Base-by-base conservation (phyloP, 306 rosid genomes). In the Biancaea sappan region DNA sequence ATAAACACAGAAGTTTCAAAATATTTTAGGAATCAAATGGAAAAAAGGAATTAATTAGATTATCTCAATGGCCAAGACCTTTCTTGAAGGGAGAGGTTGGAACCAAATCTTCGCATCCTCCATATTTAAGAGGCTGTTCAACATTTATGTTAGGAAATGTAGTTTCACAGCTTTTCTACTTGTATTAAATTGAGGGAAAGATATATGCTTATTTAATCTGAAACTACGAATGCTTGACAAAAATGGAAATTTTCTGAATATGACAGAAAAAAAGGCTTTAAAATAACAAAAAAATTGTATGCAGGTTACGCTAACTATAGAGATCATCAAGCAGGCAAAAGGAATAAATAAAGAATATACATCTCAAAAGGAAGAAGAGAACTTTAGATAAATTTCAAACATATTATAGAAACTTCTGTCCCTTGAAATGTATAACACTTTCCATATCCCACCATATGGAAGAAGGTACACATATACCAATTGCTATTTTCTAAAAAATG, bases 201-300 rank as follows among this genome's bases (percentile, higher is more conserved):
- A 6, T 43, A n/a, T n/a, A n/a, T n/a, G n/a, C 62, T 31, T 35
- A 74, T 74, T 31, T 29, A 74, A 47, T 41, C 15, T 41, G 16
- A 41, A 41, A 41, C 11, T 41, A 41, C 11, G 47, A 41, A 41
- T 10, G 9, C 28, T 19, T 1, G 19, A 71, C 14, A 40, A 3
- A 56, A 41, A 38, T 51, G 16, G 5, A 12, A 25, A 24, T 7
- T 52, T 34, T 37, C 0, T 32, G 8, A 74, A 48, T n/a, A n/a
- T n/a, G n/a, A 34, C 40, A 72, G n/a, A 11, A 28, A 10, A 18
- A 34, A 18, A 13, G 32, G 16, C 52, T 28, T 68, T 68, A n/a
- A 28, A 24, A 18, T 4, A 47, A 43, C 19, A 26, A 68, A 48
- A 8, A 11, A 31, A n/a, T n/a, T 1, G 46, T 19, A 60, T 1